Evolutionary conservation across 2,329 filamentous ascomycete genomes (phyloP), one percentile per base, ranked within the genome.

Genomic region (Ascosphaera apis): DNA sequence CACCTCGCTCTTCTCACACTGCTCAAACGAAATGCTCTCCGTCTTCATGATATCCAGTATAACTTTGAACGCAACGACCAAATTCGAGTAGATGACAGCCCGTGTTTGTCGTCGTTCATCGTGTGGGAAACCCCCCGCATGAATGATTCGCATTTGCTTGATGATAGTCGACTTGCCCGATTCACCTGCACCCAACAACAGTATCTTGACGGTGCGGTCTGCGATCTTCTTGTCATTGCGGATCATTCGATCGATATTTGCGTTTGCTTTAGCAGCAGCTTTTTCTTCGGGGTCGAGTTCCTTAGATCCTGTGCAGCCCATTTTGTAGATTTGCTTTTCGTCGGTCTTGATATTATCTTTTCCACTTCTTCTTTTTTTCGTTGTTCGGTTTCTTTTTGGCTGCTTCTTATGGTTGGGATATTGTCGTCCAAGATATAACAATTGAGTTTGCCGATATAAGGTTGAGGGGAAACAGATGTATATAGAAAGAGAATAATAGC

Each of bases 91-190:
- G 57, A 76, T 76, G 53, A 76, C 75, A 54, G 75, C 71, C 54
- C 74, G 72, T 61, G 75, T 75, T 13, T 69, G 74, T 52, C 75
- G 71, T 37, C 71, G 64, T 55, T 76, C 71, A 46, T 95, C 88
- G 56, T 86, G 79, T 42, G 88, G 95, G 65, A 95, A 98, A 48
- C 88, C 86, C 44, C 88, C 88, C 66, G 98, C 88, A 59, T 98
- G 82, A 52, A 98, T 98, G 52, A 98, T 78, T 69, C 95, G 98
- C 82, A 91, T 91, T 66, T 91, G 82, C 63, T 91, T 91, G 48
- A 91, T 65, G 48, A 91, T 91, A 21, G 82, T 91, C 39, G 82
- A 91, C 62, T 91, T 91, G 58, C 82, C 82, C 47, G 82, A 91
- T 72, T 98, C 88, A 76, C 88, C 86, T 62, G 88, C 88, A 68